Evolutionary conservation across 768 basidiomycete species (phyloP), one percentile per base, ranked within the genome.

Genomic region (Calocera cornea): DNA sequence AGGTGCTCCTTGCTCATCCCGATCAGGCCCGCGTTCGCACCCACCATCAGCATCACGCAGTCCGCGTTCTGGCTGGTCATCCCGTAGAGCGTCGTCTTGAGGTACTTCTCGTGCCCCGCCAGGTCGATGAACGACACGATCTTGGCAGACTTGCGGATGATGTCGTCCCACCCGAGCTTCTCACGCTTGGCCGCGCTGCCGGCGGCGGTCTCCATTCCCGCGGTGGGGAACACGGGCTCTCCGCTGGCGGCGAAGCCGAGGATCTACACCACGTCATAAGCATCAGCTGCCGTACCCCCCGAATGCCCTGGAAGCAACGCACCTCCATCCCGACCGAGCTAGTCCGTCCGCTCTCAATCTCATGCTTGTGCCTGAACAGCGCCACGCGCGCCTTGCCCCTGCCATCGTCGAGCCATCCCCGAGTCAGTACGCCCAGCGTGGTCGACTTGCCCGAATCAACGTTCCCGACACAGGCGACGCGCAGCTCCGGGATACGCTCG

Each of bases 241-340:
- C 94, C 92, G 27, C 83, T 81, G 1, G 86, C 84, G 19, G 84
- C 86, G 72, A 95, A 97, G 0, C 95, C 95, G 12, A 97, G 80
- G 66, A 97, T 95, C 91, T 93, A 70, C 16, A 54, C 19, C 33
- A 38, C 41, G 49, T 41, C n/a, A n/a, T n/a, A n/a, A n/a, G n/a
- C n/a, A n/a, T n/a, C 12, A 33, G 19, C n/a, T 49, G 31, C 54
- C 24, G 1, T n/a, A 40, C 10, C 31, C 24, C 24, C 8, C 14
- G 54, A 60, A 47, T 5, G 14, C 27, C 66, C n/a, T 49, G 10
- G n/a, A 34, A 50, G 27, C 24, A 14, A 68, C 81, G 68, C 69
- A 93, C 92, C 83, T 99, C 97, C 88, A 97, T 95, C 24, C 97
- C 97, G 47, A 98, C 92, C 69, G 90, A 92, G 27, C 90, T 93